These are phyloP conservation scores for Candida nemodendra DNA, from an alignment of 805 yeast species.

Conservation along the genomic window DNA sequence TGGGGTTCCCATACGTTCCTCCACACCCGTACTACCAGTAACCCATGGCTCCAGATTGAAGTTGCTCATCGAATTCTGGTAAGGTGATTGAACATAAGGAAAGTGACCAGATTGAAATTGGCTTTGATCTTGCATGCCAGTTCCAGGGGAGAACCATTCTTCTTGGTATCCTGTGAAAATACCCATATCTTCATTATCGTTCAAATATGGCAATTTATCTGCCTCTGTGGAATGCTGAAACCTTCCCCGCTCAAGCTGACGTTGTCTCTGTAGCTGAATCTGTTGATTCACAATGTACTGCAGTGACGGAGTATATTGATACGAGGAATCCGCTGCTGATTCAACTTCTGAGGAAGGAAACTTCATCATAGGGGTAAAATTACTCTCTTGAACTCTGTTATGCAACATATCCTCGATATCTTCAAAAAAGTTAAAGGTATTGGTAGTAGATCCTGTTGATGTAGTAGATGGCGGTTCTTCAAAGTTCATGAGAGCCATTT, in stretches of 20 bases:
- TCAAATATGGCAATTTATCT: slow-evolving; percentile 1
- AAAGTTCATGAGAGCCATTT: background rate
- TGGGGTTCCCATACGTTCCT: slow-evolving; percentile 10
- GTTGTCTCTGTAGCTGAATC: slow-evolving; percentile 13
- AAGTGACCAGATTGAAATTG: background rate
- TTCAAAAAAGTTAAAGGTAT: slow-evolving; percentile 16
- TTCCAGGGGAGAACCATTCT: slow-evolving; percentile 1
- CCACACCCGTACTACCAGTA: slow-evolving; percentile 1
- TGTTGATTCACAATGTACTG: slow-evolving; percentile 18
- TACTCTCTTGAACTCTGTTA: slow-evolving; percentile 1
- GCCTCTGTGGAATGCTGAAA: slow-evolving; percentile 1
- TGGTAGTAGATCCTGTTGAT: background rate
- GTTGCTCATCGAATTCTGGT: slow-evolving; percentile 1
- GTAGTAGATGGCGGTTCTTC: background rate
- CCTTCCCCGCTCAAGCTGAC: slow-evolving; percentile 7
- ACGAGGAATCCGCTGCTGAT: slow-evolving; percentile 4
- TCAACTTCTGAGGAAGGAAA: background rate
- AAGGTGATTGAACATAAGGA: slow-evolving; percentile 2
- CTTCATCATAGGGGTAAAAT: background rate
- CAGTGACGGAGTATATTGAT: slow-evolving; percentile 18
- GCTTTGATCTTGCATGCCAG: background rate
- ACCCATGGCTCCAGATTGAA: slow-evolving; percentile 3
- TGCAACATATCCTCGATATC: slow-evolving; percentile 13
- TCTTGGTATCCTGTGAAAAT: background rate
- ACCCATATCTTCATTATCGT: slow-evolving; percentile 5